These are phyloP conservation scores for Cutaneotrichosporon spelunceum DNA, from an alignment of 1,284 basidiomycete species.

Conservation along the genomic window DNA sequence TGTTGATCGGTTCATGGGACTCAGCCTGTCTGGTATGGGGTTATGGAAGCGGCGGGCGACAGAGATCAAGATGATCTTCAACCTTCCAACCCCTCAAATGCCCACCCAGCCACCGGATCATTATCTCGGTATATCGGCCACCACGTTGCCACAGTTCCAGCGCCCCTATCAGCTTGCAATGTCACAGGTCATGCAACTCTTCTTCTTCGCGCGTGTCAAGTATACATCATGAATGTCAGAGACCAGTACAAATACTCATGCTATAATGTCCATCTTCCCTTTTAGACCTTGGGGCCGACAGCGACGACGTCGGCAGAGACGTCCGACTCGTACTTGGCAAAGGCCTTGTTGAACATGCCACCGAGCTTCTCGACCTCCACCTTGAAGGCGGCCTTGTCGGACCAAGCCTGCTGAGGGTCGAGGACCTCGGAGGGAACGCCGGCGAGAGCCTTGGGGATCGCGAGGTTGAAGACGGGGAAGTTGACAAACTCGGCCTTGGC, in stretches of 20 bases:
- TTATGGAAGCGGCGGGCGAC: not conserved
- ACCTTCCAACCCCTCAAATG: not conserved
- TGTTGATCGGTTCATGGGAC: no score
- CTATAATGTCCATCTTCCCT: constrained; percentile 11
- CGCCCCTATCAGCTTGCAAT: no score
- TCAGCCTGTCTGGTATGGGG: no score
- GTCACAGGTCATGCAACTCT: not conserved
- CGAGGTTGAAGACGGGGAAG: constrained; percentile 73
- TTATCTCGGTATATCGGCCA: constrained; percentile 12
- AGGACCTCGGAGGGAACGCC: constrained; percentile 85
- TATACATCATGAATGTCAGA: constrained; percentile 14
- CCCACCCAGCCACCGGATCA: not conserved
- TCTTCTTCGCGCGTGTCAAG: constrained; percentile 1
- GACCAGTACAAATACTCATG: constrained; percentile 17
- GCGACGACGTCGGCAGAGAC: constrained; percentile 71
- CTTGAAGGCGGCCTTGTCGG: constrained; percentile 78
- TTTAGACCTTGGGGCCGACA: constrained; percentile 62
- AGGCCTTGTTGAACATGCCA: constrained; percentile 89
- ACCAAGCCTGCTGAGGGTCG: constrained; percentile 80
- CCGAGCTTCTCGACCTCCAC: constrained; percentile 79
- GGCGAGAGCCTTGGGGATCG: constrained; percentile 73
- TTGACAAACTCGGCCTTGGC: constrained; percentile 79
- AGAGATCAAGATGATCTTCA: not conserved
- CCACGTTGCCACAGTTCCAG: no score
- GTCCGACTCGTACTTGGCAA: constrained; percentile 80